phyloP scores from a whole-genome alignment of 225 moss, liverwort and hornwort species.

The Antitrichia curtipendula region DNA sequence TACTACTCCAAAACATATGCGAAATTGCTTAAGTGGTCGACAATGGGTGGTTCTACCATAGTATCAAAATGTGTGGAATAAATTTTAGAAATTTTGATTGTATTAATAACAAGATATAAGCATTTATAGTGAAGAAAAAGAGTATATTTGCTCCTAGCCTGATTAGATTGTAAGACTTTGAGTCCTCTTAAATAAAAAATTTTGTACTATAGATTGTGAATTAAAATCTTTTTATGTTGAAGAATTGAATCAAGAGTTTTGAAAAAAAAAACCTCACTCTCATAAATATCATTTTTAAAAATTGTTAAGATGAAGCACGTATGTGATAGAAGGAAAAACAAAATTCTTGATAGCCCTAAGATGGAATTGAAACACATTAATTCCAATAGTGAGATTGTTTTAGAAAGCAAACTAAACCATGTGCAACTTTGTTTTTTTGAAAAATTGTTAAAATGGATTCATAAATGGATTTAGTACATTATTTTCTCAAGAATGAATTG shows the following conservation, averaged over 20 bases:
- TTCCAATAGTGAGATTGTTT: neutral
- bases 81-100: rapidly evolving
- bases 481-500: neutral
- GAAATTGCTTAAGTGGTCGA: too few species aligned
- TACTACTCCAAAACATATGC: too few species aligned
- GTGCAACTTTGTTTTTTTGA: neutral
- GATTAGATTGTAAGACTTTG: neutral
- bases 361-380: neutral
- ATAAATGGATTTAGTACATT: neutral
- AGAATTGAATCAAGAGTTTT: neutral
- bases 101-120: too few species aligned
- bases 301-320: rapidly evolving
- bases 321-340: neutral
- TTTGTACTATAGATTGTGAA: rapidly evolving
- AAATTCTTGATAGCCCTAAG: neutral
- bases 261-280: neutral
- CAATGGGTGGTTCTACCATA: too few species aligned
- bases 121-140: neutral
- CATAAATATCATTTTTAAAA: neutral
- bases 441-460: neutral
- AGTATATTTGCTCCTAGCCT: neutral
- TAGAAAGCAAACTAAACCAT: neutral
- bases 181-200: neutral
- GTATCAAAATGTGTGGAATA: neutral
- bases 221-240: neutral